These are phyloP conservation scores for Galerina marginata DNA, from an alignment of 768 basidiomycete genomes.

Conservation along the genomic window DNA sequence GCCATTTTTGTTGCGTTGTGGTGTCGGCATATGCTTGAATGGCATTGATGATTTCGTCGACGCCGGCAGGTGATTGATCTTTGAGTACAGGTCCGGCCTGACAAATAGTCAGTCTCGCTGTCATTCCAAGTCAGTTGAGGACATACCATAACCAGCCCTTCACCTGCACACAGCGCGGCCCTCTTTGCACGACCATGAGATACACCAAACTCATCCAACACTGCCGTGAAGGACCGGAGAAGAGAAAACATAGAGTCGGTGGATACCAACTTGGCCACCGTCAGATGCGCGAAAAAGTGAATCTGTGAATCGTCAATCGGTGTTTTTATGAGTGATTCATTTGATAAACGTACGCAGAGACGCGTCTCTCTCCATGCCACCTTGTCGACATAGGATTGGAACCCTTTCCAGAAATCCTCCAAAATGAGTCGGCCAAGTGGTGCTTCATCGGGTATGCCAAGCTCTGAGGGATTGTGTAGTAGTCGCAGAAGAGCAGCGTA, in stretches of 20 bases:
- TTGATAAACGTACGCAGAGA: slow-evolving; percentile 67
- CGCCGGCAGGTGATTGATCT: slow-evolving; percentile 59
- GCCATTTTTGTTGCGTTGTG: slow-evolving; percentile 58
- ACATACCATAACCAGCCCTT: slow-evolving; percentile 77
- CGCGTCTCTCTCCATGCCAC: slow-evolving; percentile 91
- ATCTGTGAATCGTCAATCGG: slow-evolving; percentile 56
- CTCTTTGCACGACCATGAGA: slow-evolving; percentile 84
- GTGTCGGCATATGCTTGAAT: slow-evolving; percentile 76
- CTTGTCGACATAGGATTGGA: slow-evolving; percentile 87
- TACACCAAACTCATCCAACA: slow-evolving; percentile 89
- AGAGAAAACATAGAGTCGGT: slow-evolving; percentile 80
- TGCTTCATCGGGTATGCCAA: slow-evolving; percentile 43
- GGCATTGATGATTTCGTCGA: slow-evolving; percentile 70
- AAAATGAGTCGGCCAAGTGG: slow-evolving; percentile 74
- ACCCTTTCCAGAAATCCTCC: slow-evolving; percentile 91
- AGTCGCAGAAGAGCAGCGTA: slow-evolving; percentile 82
- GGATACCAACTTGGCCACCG: slow-evolving; percentile 76
- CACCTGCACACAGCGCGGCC: slow-evolving; percentile 81
- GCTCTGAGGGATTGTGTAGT: slow-evolving; percentile 56
- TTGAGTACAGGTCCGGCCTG: slow-evolving; percentile 76
- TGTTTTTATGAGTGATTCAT: background rate
- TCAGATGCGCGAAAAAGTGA: slow-evolving; percentile 91
- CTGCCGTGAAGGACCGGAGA: slow-evolving; percentile 82
- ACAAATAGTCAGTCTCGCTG: slow-evolving; percentile 10
- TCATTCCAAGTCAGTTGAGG: background rate